Evolutionary conservation across 805 yeast genomes (phyloP), one percentile per base, ranked within the genome.

Genomic region (Tetrapisispora nanseiensis): DNA sequence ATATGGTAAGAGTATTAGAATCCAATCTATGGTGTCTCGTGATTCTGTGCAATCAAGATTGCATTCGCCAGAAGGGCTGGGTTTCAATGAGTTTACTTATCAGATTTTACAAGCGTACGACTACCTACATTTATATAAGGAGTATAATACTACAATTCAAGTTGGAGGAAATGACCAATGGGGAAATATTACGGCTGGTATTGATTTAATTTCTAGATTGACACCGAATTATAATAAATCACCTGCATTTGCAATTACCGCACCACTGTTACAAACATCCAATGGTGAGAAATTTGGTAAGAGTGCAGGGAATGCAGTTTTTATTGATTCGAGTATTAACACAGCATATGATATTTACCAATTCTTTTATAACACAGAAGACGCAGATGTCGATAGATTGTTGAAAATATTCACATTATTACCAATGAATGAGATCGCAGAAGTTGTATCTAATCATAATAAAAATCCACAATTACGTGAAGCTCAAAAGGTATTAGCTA

Each of bases 111-210:
- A 92, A 62, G 97, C 96, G 0, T 92, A 76, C 59, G 98, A 92
- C 58, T 92, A 86, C 57, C 86, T 82, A 71, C 86, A 89, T 56
- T 65, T 92, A 44, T 78, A 76, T 66, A 71, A 71, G 30, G 59
- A 73, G 13, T 63, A 75, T 29, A 62, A 68, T 3, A 89, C 89
- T 33, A 69, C 71, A 33, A 63, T 87, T 12, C 97, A 92, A 65
- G 79, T 84, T 28, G 98, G 98, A 20, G 98, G 98, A 6, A 87
- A 84, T 57, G 98, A 92, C 59, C 98, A 92, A 63, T 92, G 96
- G 87, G 98, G 98, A 1, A 92, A 92, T 55, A 92, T 92, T 45
- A 86, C 95, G 2, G 97, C 97, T 0, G 98, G 98, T 0, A 75
- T 85, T 31, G 98, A 92, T 54, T 69, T 92, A 44, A 86, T 89